These are phyloP conservation scores for Kluyveromyces aestuarii DNA, from an alignment of 805 yeast genomes.

Conservation along the genomic window DNA sequence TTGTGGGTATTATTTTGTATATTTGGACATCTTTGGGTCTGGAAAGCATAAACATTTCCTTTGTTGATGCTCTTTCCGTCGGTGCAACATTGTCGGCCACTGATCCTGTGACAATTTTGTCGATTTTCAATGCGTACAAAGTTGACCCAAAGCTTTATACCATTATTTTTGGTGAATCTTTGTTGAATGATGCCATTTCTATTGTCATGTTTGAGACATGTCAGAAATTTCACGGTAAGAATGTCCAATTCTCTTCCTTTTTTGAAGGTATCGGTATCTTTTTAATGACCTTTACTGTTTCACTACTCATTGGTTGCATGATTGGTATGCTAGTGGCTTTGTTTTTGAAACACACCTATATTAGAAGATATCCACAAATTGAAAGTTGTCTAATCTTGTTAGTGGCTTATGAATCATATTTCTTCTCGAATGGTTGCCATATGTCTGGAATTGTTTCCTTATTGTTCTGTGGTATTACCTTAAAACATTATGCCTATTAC, in stretches of 20 bases:
- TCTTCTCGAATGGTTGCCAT: conserved; percentile 97
- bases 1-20: conserved; percentile 77
- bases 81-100: conserved; percentile 98
- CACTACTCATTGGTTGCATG: conserved; percentile 80
- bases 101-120: conserved; percentile 93
- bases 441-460: conserved; percentile 98
- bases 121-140: conserved; percentile 93
- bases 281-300: conserved; percentile 85
- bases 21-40: conserved; percentile 88
- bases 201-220: conserved; percentile 99
- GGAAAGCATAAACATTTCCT: conserved; percentile 79
- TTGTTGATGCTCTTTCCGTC: conserved; percentile 94
- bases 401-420: conserved; percentile 92
- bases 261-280: conserved; percentile 93
- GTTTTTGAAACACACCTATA: conserved; percentile 82
- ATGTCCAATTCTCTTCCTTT: conserved; percentile 62
- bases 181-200: conserved; percentile 93
- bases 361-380: conserved; percentile 91
- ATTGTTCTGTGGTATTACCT: conserved; percentile 90
- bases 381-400: conserved; percentile 88
- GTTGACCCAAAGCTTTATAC: conserved; percentile 97
- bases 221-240: conserved; percentile 87
- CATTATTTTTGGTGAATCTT: conserved; percentile 92
- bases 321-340: conserved; percentile 86
- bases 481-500: conserved; percentile 93